Percentiles rank a stretch among this genome's conserved stretches.
These are phyloP conservation scores for Hemisphaericaspora subhashii DNA, from an alignment of 1,139 yeast species.

Conservation along the genomic window DNA sequence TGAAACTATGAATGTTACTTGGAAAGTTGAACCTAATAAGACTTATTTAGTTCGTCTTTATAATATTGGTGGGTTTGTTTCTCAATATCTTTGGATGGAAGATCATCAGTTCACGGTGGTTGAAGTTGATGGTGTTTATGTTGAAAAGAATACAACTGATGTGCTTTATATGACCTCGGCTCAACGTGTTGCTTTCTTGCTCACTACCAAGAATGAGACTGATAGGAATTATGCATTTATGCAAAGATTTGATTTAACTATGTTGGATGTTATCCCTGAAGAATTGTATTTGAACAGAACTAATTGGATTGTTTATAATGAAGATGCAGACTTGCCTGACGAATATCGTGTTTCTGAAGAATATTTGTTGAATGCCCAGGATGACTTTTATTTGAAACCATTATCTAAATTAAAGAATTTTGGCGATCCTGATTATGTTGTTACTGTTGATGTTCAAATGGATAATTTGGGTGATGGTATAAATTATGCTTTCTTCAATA, in stretches of 20 bases:
- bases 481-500: constrained; percentile 75
- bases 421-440: constrained; percentile 60
- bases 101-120: constrained; percentile 68
- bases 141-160: constrained; percentile 56
- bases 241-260: constrained; percentile 59
- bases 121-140: constrained; percentile 72
- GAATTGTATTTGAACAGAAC: constrained; percentile 55
- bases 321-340: constrained; percentile 26
- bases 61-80: constrained; percentile 70
- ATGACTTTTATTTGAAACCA: constrained; percentile 60
- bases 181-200: constrained; percentile 65
- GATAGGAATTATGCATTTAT: constrained; percentile 58
- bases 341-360: constrained; percentile 22
- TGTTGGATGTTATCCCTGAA: constrained; percentile 64
- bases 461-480: constrained; percentile 70
- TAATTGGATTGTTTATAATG: constrained; percentile 53
- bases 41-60: constrained; percentile 64
- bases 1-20: constrained; percentile 58
- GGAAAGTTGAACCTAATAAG: constrained; percentile 58
- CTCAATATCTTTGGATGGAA: constrained; percentile 67
- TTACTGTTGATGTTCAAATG: constrained; percentile 63
- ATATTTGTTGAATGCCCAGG: constrained; percentile 32
- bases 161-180: constrained; percentile 67
- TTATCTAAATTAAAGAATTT: constrained; percentile 36
- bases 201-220: constrained; percentile 50